Evolutionary conservation across 768 basidiomycete species (phyloP).

Genomic region (Leccinum disarticulatum): DNA sequence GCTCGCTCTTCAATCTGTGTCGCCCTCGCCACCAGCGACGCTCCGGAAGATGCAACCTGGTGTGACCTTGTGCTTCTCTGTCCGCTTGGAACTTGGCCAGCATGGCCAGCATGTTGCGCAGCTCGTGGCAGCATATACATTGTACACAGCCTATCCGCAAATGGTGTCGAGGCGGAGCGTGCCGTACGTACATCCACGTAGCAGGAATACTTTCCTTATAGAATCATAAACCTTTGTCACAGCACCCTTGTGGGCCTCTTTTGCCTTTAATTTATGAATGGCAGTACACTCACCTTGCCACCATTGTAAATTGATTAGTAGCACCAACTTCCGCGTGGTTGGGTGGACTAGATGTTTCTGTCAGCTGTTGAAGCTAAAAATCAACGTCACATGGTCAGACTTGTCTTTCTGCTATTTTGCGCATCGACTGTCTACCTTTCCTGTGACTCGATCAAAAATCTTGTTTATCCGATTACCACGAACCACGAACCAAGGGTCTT

Average conservation of each 20-base stretch:
- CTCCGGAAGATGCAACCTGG: slow-evolving; percentile 41
- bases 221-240: too few species aligned
- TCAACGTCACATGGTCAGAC: background rate
- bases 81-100: slow-evolving; percentile 93
- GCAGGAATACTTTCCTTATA: too few species aligned
- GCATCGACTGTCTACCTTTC: slow-evolving; percentile 99
- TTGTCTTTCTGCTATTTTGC: slow-evolving; percentile 83
- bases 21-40: slow-evolving; percentile 36
- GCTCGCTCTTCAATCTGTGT: slow-evolving; percentile 41
- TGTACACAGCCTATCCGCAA: too few species aligned
- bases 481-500: too few species aligned
- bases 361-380: slow-evolving; percentile 80
- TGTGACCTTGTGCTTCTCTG: slow-evolving; percentile 71
- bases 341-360: slow-evolving; percentile 96
- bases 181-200: too few species aligned
- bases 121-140: slow-evolving; percentile 82
- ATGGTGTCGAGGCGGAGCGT: too few species aligned
- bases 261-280: slow-evolving; percentile 47
- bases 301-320: slow-evolving; percentile 86
- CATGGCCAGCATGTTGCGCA: slow-evolving; percentile 85
- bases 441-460: slow-evolving; percentile 30
- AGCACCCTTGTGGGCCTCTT: slow-evolving; percentile 14
- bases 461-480: slow-evolving; percentile 1
- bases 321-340: slow-evolving; percentile 86
- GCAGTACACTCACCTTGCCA: slow-evolving; percentile 68